Conservation (phyloP, 495 filamentous ascomycete genomes). For the Xylaria scruposa region DNA sequence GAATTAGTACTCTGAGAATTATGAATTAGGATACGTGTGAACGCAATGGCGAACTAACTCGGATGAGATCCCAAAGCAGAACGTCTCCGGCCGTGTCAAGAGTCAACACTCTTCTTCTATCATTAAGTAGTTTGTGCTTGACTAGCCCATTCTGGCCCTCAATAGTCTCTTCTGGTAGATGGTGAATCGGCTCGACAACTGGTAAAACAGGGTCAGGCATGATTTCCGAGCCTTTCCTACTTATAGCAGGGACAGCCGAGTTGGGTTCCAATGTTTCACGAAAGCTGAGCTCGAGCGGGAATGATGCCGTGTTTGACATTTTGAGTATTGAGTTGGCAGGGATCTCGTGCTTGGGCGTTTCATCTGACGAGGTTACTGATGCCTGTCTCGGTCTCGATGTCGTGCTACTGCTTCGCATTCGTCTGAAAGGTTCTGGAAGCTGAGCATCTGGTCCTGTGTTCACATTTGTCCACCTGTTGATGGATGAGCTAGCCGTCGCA, state of each 20-base stretch:
- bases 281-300: slow-evolving; percentile 56
- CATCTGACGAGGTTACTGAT: slow-evolving; percentile 40
- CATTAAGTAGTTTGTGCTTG: slow-evolving; percentile 91
- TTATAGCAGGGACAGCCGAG: slow-evolving; percentile 51
- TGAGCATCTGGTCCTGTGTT: slow-evolving; percentile 68
- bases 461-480: slow-evolving; percentile 91
- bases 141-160: slow-evolving; percentile 95
- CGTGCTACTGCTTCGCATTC: slow-evolving; percentile 59
- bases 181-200: slow-evolving; percentile 69
- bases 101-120: slow-evolving; percentile 85
- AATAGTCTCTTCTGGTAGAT: slow-evolving; percentile 83
- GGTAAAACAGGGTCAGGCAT: slow-evolving; percentile 64
- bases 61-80: slow-evolving; percentile 91
- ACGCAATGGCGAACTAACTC: slow-evolving; percentile 55
- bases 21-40: slow-evolving; percentile 7
- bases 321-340: slow-evolving; percentile 76
- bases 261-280: slow-evolving; percentile 48
- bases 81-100: slow-evolving; percentile 96
- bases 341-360: slow-evolving; percentile 65
- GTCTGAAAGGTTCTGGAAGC: slow-evolving; percentile 60
- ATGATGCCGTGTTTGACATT: slow-evolving; percentile 82
- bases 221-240: slow-evolving; percentile 67
- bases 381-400: slow-evolving; percentile 48
- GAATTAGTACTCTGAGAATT: slow-evolving; percentile 15
- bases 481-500: slow-evolving; percentile 89